Evolutionary conservation across 2,329 filamentous ascomycete species (phyloP), one percentile per base, ranked within the genome.

Genomic region (Colletotrichum plurivorum): DNA sequence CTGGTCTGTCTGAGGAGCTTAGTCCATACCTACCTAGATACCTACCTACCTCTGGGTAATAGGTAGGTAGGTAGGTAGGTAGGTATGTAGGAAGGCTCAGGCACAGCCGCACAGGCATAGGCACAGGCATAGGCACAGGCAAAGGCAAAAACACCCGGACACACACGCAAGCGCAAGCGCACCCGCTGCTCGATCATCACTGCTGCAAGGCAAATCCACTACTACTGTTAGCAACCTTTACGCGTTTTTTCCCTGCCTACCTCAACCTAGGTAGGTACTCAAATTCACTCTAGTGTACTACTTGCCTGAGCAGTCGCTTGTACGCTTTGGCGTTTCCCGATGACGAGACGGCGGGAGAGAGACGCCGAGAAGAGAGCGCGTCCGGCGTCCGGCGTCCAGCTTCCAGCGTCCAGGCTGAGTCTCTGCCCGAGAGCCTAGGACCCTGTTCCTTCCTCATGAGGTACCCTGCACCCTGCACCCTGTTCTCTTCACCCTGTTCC

Each of bases 361-460:
- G 62, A 51, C 62, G 51, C 51, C 62, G 49, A 69, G 51, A 45
- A 66, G 55, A 66, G 49, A 56, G 62, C 54, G 66, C 60, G 25
- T 55, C 53, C 64, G 53, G 27, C 66, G 60, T 57, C 54, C 54
- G 12, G 39, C 20, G 54, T 57, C 54, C 39, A 46, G 18, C 18
- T 39, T 57, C 20, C 18, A 57, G 54, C 54, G 45, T 39, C 57
- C 45, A 52, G 66, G 54, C 54, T 55, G 27, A 25, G 22, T 25
- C 22, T 25, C 22, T 25, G 22, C 22, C 22, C 22, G 22, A 54
- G 31, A 69, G 66, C 61, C 41, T 56, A 60, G 62, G 62, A 41
- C 66, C 62, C 51, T 66, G 51, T 69, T 59, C 55, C 55, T 15
- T 57, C 55, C 51, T 54, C 56, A 39, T 27, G 31, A 36, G 8